Base-by-base conservation (phyloP, 2,329 filamentous ascomycete species). In the Claviceps pusilla region DNA sequence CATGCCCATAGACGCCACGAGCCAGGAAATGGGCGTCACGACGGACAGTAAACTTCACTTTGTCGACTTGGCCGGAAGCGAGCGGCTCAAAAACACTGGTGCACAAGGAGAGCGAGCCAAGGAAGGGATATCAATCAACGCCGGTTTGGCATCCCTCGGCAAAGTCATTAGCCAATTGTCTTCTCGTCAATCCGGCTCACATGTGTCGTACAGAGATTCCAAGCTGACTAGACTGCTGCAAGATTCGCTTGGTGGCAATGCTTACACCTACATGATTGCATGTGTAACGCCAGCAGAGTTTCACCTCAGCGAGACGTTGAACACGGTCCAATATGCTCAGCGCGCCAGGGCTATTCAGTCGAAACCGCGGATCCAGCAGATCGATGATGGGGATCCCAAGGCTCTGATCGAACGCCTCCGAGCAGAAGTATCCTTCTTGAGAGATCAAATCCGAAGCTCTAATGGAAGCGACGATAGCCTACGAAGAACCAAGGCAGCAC, bases 191-290 rank as follows among this genome's bases (percentile, higher is more conserved):
- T 74, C 86, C 48, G 89, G 89, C 50, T 85, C 89, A 4, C 89
- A 97, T 69, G 90, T 98, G 55, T 98, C 93, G 2, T 98, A 98
- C 68, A 88, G 93, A 59, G 93, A 98, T 71, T 97, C 93, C n/a
- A 90, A 89, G 67, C 82, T 98, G 61, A 98, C 93, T 11, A 85
- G 93, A 56, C 76, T 98, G 29, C 79, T 98, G 19, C 93, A 98
- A 73, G 93, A 98, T 69, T 98, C 93, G 0, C 77, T 98, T 5
- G 93, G 93, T 55, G 93, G 93, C 4, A 97, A 95, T 66, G 93
- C 93, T 41, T 95, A 96, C 66, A 98, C 93, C 0, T 98, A 97
- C 72, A 97, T 98, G 93, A 93, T 98, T 71, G 93, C 93, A 9
- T 98, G 93, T 70, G 90, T 98, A 35, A 98, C 91, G 1, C 91